A percentile compares a stretch with the other conserved stretches of the same genome.
Conservation (phyloP, 805 yeast genomes). For the Nakazawaea molendinolei region DNA sequence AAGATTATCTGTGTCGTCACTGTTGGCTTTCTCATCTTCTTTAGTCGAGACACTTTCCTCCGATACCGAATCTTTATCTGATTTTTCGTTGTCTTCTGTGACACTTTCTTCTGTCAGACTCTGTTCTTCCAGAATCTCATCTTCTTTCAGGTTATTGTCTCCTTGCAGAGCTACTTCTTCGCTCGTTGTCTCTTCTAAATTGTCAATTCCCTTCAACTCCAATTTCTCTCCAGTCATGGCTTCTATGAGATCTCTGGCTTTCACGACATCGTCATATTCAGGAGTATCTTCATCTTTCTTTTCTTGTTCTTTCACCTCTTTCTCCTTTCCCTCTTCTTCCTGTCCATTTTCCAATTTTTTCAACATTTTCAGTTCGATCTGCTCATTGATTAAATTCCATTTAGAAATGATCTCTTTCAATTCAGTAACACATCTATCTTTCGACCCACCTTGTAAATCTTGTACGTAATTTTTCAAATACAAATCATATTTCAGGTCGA, state of each 20-base stretch:
- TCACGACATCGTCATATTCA: conserved; percentile 32
- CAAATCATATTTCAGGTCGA: conserved; percentile 46
- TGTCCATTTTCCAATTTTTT: conserved; percentile 22
- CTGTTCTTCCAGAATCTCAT: conserved; percentile 13
- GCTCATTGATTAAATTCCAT: conserved; percentile 50
- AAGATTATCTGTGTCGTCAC: too few relatives aligned
- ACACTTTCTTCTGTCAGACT: conserved; percentile 12
- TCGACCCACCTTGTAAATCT: conserved; percentile 67
- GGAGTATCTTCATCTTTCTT: conserved; percentile 18
- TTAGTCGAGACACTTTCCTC: not conserved
- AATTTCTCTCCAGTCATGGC: conserved; percentile 30
- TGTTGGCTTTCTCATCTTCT: not conserved
- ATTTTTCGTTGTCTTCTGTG: conserved; percentile 11
- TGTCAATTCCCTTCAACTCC: conserved; percentile 24
- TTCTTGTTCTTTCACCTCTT: conserved; percentile 11
- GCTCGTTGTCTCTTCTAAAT: conserved; percentile 12
- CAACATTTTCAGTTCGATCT: conserved; percentile 34
- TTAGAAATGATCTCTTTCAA: conserved; percentile 37
- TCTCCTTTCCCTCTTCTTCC: conserved; percentile 16
- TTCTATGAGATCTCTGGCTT: conserved; percentile 32
- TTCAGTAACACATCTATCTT: conserved; percentile 46
- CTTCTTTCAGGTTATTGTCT: conserved; percentile 4
- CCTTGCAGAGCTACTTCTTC: too few relatives aligned
- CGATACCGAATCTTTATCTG: conserved; percentile 7
- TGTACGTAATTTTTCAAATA: conserved; percentile 45